A percentile compares a stretch with the other conserved stretches of the same genome.
phyloP scores from a whole-genome alignment of 805 yeast species.

The Cyberlindnera sargentensis region DNA sequence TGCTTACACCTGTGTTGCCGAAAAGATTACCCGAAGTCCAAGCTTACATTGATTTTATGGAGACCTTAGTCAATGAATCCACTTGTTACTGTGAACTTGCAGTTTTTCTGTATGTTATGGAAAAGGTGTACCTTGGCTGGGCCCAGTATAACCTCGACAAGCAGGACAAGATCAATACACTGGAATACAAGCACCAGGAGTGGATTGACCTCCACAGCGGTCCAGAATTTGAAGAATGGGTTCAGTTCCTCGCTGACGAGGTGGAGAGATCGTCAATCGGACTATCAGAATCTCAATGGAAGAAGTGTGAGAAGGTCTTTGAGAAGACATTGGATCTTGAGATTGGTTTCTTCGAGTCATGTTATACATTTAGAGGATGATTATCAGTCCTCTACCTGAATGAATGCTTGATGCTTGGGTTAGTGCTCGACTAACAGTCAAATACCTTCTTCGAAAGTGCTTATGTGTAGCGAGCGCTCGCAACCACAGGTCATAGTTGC shows the following conservation, averaged over 20 bases:
- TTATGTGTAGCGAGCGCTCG: too few relatives aligned
- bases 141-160: constrained; percentile 32
- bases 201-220: constrained; percentile 52
- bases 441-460: too few relatives aligned
- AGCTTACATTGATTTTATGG: neutral
- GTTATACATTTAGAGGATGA: constrained; percentile 24
- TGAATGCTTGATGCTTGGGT: too few relatives aligned
- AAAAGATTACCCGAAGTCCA: neutral
- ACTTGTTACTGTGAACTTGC: constrained; percentile 33
- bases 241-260: constrained; percentile 36
- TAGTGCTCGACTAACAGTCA: too few relatives aligned
- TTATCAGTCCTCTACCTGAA: too few relatives aligned
- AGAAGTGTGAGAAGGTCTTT: constrained; percentile 26
- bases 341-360: constrained; percentile 39
- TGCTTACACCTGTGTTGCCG: neutral
- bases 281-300: neutral
- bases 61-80: constrained; percentile 22
- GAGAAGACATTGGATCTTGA: constrained; percentile 33
- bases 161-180: constrained; percentile 22
- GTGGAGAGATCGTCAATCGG: constrained; percentile 31
- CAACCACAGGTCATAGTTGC: too few relatives aligned
- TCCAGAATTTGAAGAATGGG: constrained; percentile 39
- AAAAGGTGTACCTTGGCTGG: constrained; percentile 46
- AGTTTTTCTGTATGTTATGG: constrained; percentile 41
- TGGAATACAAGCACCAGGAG: constrained; percentile 40